Percentiles rank a stretch among this genome's conserved stretches.
phyloP scores from a whole-genome alignment of 805 yeast species.

The Brettanomyces custersianus region DNA sequence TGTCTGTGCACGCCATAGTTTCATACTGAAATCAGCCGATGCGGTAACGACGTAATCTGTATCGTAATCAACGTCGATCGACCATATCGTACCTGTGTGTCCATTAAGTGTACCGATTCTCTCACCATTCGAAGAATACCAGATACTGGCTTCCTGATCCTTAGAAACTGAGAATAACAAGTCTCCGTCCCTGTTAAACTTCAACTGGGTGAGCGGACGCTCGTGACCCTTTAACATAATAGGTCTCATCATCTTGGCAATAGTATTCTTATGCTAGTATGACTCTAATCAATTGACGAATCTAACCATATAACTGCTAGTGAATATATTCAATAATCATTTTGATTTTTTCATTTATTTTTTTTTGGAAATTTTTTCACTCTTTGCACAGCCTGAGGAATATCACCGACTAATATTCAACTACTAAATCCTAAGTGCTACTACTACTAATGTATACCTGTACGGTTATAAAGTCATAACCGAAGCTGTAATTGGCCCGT shows the following conservation, averaged over 20 bases:
- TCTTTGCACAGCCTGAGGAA: no score
- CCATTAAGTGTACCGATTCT: constrained; percentile 86
- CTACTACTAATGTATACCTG: no score
- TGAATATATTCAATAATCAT: no score
- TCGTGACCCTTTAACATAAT: constrained; percentile 84
- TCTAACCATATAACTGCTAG: no score
- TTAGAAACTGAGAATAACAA: constrained; percentile 85
- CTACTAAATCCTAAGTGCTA: no score
- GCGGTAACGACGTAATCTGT: constrained; percentile 77
- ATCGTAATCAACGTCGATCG: constrained; percentile 73
- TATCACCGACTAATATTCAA: no score
- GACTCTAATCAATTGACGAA: no score
- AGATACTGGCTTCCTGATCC: constrained; percentile 81
- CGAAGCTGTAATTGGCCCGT: no score
- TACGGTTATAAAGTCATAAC: no score
- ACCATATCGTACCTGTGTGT: constrained; percentile 92
- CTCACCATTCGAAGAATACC: constrained; percentile 96
- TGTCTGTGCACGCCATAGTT: constrained; percentile 73
- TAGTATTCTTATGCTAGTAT: neutral
- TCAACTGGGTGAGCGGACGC: constrained; percentile 95
- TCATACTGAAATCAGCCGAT: constrained; percentile 79
- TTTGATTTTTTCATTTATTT: no score
- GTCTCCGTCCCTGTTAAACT: constrained; percentile 93
- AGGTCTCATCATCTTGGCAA: constrained; percentile 47
- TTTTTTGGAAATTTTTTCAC: no score